Conservation (phyloP, 2,329 filamentous ascomycete species). For the Neofusicoccum sp. region DNA sequence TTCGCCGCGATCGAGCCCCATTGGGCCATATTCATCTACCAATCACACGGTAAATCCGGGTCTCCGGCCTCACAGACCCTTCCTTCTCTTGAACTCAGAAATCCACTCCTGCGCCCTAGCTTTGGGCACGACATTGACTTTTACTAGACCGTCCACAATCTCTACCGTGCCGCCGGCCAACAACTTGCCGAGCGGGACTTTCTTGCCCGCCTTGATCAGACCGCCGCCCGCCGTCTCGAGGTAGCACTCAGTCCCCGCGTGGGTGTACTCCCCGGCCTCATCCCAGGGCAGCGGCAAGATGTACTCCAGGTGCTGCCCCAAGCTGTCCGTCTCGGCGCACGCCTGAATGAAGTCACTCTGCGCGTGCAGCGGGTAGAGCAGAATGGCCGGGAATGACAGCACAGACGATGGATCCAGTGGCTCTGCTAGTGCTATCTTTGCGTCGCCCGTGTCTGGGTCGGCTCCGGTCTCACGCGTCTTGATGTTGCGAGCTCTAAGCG, state of each 20-base stretch:
- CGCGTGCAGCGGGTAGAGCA: conserved; percentile 79
- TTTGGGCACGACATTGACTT: conserved; percentile 78
- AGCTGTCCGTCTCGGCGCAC: conserved; percentile 72
- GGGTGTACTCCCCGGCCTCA: conserved; percentile 58
- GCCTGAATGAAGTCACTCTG: conserved; percentile 90
- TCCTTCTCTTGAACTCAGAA: conserved; percentile 77
- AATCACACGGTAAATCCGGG: not conserved
- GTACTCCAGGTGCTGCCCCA: conserved; percentile 77
- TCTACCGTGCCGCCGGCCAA: conserved; percentile 75
- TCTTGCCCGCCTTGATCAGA: conserved; percentile 86
- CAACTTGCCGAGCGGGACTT: conserved; percentile 72
- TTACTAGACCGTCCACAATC: conserved; percentile 81
- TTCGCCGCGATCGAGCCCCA: not conserved
- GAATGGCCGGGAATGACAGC: conserved; percentile 72
- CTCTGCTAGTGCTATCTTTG: conserved; percentile 67
- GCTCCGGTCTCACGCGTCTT: conserved; percentile 63
- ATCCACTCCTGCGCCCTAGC: conserved; percentile 72
- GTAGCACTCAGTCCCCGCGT: conserved; percentile 70
- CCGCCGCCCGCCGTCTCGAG: conserved; percentile 80
- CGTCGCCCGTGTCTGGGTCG: conserved; percentile 86
- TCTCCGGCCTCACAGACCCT: conserved; percentile 28
- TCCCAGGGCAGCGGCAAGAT: conserved; percentile 93
- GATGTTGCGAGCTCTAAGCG: conserved; percentile 69
- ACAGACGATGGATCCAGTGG: conserved; percentile 69
- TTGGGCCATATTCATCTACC: not conserved